phyloP scores from a whole-genome alignment of 345 rosid species.

The Eucalyptus marginata region DNA sequence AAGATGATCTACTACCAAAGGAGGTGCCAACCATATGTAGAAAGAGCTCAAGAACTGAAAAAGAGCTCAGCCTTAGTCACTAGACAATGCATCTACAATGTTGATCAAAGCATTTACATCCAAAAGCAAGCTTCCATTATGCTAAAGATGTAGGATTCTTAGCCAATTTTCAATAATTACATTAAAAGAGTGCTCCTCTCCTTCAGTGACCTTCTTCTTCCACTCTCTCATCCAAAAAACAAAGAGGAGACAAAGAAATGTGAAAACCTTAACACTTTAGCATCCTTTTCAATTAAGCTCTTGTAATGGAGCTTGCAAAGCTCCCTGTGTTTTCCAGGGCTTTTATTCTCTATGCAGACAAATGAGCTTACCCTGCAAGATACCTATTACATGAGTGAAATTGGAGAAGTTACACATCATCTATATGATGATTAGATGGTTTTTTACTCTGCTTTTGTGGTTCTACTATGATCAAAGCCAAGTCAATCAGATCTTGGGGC shows the following conservation, averaged over 20 bases:
- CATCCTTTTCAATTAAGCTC: not conserved
- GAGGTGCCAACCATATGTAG: not conserved
- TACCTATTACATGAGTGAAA: not conserved
- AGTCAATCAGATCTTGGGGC: not conserved
- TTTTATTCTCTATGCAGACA: not conserved
- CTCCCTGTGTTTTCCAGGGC: not conserved
- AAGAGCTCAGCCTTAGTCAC: not conserved
- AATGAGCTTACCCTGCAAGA: not conserved
- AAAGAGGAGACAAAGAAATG: not conserved
- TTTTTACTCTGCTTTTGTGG: not conserved
- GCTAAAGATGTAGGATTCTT: not conserved
- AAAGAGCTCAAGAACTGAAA: not conserved
- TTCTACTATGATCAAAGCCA: not conserved
- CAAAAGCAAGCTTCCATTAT: not conserved
- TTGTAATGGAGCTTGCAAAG: not conserved
- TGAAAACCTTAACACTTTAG: not conserved
- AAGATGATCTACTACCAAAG: not conserved
- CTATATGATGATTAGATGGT: not conserved
- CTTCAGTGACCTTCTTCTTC: not conserved
- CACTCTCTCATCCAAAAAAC: not conserved
- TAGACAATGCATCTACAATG: not conserved
- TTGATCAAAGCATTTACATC: not conserved
- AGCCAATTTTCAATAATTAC: not conserved
- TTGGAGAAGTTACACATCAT: not conserved
- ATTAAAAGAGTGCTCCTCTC: not conserved